A percentile compares a stretch with the other conserved stretches of the same genome.
These are phyloP conservation scores for Austroboletus niveus DNA, from an alignment of 1,284 basidiomycete species.

Conservation along the genomic window DNA sequence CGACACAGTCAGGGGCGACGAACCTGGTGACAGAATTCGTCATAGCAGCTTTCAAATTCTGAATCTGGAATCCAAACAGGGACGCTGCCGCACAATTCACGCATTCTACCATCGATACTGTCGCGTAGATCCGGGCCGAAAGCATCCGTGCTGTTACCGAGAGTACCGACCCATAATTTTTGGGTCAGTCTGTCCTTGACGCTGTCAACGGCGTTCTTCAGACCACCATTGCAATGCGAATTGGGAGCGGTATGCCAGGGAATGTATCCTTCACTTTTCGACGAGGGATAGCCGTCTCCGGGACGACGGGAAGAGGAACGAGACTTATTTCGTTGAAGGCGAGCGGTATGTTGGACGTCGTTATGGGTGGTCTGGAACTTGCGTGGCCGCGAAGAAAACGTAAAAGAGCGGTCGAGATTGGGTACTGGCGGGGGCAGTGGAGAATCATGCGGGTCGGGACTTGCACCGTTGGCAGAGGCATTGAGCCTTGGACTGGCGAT, in stretches of 20 bases:
- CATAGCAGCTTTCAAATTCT: constrained; percentile 77
- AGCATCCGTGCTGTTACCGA: constrained; percentile 65
- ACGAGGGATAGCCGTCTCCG: constrained; percentile 17
- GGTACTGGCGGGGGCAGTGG: constrained; percentile 19
- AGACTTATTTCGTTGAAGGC: constrained; percentile 46
- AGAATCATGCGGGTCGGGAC: constrained; percentile 18
- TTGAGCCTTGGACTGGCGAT: constrained; percentile 18
- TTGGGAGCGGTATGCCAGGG: constrained; percentile 65
- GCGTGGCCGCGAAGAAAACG: constrained; percentile 24
- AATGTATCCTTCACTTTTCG: constrained; percentile 13
- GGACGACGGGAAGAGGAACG: constrained; percentile 48
- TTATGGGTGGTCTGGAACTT: constrained; percentile 42
- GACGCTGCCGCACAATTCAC: constrained; percentile 53
- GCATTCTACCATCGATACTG: constrained; percentile 62
- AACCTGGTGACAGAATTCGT: constrained; percentile 85
- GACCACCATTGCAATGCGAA: constrained; percentile 73
- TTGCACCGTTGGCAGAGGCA: constrained; percentile 19
- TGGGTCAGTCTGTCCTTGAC: constrained; percentile 49
- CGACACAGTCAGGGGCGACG: neutral
- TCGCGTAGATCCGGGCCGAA: constrained; percentile 54
- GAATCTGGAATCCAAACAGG: constrained; percentile 82
- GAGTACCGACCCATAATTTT: constrained; percentile 78
- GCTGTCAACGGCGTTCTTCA: constrained; percentile 76
- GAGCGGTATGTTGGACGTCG: constrained; percentile 33
- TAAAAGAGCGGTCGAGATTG: constrained; percentile 25